Percentiles rank a stretch among this genome's conserved stretches.
Conservation (phyloP, 2,329 filamentous ascomycete species). For the Hypoxylon sp. region DNA sequence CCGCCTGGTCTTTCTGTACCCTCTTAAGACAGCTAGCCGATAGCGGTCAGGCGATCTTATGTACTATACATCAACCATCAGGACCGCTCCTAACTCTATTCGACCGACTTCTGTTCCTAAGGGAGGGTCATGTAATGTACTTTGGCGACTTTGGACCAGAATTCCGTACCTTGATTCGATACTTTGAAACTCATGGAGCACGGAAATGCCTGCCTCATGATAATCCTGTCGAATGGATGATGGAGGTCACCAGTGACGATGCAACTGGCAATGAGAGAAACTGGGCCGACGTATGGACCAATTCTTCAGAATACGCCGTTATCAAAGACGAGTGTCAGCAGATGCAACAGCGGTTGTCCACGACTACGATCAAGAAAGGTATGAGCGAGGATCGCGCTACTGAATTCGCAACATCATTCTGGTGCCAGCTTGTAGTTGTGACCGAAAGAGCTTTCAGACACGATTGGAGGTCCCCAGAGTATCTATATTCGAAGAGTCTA, state of each 20-base stretch:
- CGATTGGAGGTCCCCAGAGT: background rate
- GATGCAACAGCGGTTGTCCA: background rate
- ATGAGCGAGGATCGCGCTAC: background rate
- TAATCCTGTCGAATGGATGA: constrained; percentile 4
- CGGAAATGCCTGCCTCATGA: constrained; percentile 3
- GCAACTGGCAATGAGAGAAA: too few species aligned
- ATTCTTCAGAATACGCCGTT: background rate
- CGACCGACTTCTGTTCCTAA: constrained; percentile 80
- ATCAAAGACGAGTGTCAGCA: background rate
- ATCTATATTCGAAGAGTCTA: background rate
- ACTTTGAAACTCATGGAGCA: constrained; percentile 55
- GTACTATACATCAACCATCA: constrained; percentile 93
- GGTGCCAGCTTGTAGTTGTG: background rate
- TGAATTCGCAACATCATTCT: background rate
- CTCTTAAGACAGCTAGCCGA: constrained; percentile 88
- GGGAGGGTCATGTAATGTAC: constrained; percentile 81
- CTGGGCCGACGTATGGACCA: background rate
- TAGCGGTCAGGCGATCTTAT: constrained; percentile 88
- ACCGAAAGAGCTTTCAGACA: background rate
- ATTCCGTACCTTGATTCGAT: constrained; percentile 75
- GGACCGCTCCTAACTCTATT: constrained; percentile 93
- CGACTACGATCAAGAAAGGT: background rate
- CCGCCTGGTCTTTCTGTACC: constrained; percentile 88
- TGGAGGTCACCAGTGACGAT: background rate
- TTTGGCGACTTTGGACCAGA: constrained; percentile 79